phyloP scores from a whole-genome alignment of 108 stramenopile genomes.

The Skeletonema menzelii region DNA sequence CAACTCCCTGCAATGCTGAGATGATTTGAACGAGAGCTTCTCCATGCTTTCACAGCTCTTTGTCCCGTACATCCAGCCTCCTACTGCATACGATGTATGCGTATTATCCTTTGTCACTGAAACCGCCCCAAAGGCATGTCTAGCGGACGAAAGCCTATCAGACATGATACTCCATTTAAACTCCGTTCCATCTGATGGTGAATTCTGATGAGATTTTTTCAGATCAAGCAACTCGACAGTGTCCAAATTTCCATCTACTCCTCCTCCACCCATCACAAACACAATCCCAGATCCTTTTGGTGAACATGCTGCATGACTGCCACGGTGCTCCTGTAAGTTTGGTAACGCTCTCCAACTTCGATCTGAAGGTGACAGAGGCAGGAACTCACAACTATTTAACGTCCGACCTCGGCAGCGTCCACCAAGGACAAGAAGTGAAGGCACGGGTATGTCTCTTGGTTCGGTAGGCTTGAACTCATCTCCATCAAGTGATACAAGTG shows the following conservation, averaged over 20 bases:
- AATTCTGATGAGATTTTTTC: not conserved
- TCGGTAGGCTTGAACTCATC: not conserved
- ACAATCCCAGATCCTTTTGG: slow-evolving; percentile 14
- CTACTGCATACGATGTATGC: slow-evolving; percentile 15
- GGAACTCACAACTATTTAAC: slow-evolving; percentile 26
- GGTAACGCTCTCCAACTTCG: slow-evolving; percentile 20
- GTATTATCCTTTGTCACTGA: not conserved
- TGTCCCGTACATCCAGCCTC: slow-evolving; percentile 38
- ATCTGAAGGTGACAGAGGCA: slow-evolving; percentile 3
- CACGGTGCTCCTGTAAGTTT: slow-evolving; percentile 29
- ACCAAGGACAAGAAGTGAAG: slow-evolving; percentile 31
- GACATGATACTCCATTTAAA: slow-evolving; percentile 18
- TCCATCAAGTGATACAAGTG: not conserved
- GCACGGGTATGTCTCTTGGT: not conserved
- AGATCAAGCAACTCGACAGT: slow-evolving; percentile 25
- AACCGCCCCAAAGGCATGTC: slow-evolving; percentile 37
- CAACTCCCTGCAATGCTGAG: not conserved
- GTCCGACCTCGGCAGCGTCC: slow-evolving; percentile 32
- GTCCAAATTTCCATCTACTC: slow-evolving; percentile 34
- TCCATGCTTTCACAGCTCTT: slow-evolving; percentile 28
- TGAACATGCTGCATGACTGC: slow-evolving; percentile 32
- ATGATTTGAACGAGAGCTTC: slow-evolving; percentile 6
- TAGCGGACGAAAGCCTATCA: slow-evolving; percentile 22
- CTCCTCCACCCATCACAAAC: slow-evolving; percentile 34
- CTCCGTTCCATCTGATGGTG: not conserved